Conservation (phyloP, 2,329 filamentous ascomycete species). For the Penicillium sp. region DNA sequence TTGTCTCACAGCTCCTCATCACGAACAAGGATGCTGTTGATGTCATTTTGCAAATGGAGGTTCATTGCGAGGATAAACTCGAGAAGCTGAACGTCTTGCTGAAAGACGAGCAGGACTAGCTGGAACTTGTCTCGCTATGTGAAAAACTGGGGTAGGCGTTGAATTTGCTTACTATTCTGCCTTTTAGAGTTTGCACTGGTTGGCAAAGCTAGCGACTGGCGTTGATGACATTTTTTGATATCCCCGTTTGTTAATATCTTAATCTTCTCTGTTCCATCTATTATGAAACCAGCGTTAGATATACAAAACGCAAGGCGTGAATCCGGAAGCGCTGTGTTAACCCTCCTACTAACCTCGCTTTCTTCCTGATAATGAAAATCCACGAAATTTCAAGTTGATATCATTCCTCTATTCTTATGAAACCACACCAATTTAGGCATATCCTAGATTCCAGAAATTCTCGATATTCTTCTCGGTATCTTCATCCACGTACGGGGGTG, state of each 20-base stretch:
- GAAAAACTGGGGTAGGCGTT: neutral
- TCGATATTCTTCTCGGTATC: conserved; percentile 54
- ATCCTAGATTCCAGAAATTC: conserved; percentile 53
- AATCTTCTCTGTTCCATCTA: too few species aligned
- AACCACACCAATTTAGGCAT: conserved; percentile 40
- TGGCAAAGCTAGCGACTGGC: neutral
- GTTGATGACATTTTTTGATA: neutral
- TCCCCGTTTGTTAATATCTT: neutral
- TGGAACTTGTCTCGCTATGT: neutral
- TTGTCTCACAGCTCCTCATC: conserved; percentile 47
- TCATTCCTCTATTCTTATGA: neutral
- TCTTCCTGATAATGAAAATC: too few species aligned
- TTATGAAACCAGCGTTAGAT: too few species aligned
- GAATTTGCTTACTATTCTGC: neutral
- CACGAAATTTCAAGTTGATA: too few species aligned
- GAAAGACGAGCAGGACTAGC: conserved; percentile 36
- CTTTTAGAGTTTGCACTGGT: neutral
- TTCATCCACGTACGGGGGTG: conserved; percentile 53
- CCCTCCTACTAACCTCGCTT: too few species aligned
- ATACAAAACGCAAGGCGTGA: too few species aligned
- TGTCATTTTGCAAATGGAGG: conserved; percentile 49
- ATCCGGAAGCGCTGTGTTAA: too few species aligned
- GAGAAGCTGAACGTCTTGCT: conserved; percentile 46
- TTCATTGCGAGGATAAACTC: conserved; percentile 50
- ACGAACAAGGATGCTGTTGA: conserved; percentile 49